Base-by-base conservation (phyloP, 805 yeast genomes). In the Saturnispora sanitii region DNA sequence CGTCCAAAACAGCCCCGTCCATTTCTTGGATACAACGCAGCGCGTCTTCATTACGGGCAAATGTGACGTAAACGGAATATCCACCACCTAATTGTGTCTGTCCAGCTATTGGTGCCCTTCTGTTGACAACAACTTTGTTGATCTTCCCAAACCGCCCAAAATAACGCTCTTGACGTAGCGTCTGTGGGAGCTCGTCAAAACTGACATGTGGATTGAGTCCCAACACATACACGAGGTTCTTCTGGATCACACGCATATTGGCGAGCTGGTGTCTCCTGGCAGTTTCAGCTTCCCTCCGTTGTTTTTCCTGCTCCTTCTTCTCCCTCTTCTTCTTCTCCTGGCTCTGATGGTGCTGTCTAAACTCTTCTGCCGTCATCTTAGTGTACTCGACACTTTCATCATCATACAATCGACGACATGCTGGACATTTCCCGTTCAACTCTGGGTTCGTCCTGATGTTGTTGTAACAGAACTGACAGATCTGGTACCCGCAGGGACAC, bases 401-500 rank as follows among this genome's bases (percentile, higher is more conserved):
- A 49, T 87, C 95, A 59, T 92, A 92, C 18, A 80, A 73, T 46
- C 98, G 70, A 57, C 99, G 82, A 62, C 99, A 92, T 2, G 95
- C 97, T 2, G 99, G 99, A 65, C 99, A 92, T 50, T 86, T 76
- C 3, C 96, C 97, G 58, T 88, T 88, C 47, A 90, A 67, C 58
- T 92, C 96, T 2, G 96, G 96, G 52, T 90, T 90, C 49, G 86
- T 92, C 49, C 96, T 75, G 54, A 92, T 92, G 60, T 88, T 90
- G 65, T 92, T 92, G 70, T 90, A 92, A 62, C 99, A 92, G 58
- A 92, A 92, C 69, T 90, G 97, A 61, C 99, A 92, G 44, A 92
- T 84, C 60, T 94, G 96, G 56, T 92, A 92, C 16, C 99, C 99
- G 66, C 99, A 92, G 1, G 97, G 97, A 68, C 99, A 92, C n/a